Evolutionary conservation across 2,329 filamentous ascomycete species (phyloP).

Genomic region (Penicillium sp.): DNA sequence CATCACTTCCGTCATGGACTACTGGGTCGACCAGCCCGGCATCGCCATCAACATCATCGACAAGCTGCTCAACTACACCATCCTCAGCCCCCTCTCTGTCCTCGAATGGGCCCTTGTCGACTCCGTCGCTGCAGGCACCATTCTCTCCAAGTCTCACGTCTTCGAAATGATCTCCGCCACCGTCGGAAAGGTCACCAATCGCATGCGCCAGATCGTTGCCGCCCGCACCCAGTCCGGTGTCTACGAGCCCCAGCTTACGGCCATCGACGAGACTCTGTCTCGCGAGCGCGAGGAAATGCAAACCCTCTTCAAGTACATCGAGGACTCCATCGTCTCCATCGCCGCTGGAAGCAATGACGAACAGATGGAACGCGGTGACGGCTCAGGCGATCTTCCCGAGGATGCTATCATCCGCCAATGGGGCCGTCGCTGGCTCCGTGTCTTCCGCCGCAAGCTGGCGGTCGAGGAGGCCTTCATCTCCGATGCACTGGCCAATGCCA

Average conservation of each 20-base stretch:
- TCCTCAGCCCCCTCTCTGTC: slow-evolving; percentile 81
- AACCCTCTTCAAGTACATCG: slow-evolving; percentile 76
- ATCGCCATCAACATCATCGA: slow-evolving; percentile 91
- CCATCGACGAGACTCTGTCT: slow-evolving; percentile 66
- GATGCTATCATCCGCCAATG: slow-evolving; percentile 72
- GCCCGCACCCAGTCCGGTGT: slow-evolving; percentile 62
- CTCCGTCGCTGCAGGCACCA: slow-evolving; percentile 63
- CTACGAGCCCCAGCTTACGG: slow-evolving; percentile 55
- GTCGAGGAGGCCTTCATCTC: slow-evolving; percentile 77
- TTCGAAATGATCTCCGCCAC: slow-evolving; percentile 91
- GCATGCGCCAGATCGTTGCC: slow-evolving; percentile 76
- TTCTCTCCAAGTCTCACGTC: slow-evolving; percentile 72
- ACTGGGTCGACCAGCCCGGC: slow-evolving; percentile 91
- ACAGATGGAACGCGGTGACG: slow-evolving; percentile 68
- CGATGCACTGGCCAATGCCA: slow-evolving; percentile 56
- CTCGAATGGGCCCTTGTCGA: slow-evolving; percentile 86
- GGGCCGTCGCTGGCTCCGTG: slow-evolving; percentile 83
- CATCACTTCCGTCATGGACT: slow-evolving; percentile 83
- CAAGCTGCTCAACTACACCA: slow-evolving; percentile 96
- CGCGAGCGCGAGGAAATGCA: slow-evolving; percentile 75
- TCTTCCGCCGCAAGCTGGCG: slow-evolving; percentile 77
- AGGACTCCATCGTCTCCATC: slow-evolving; percentile 74
- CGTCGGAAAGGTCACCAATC: slow-evolving; percentile 83
- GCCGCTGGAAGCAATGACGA: slow-evolving; percentile 73
- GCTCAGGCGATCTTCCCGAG: slow-evolving; percentile 52